Conservation (phyloP, 106 monocot species). For the Chionographis japonica region DNA sequence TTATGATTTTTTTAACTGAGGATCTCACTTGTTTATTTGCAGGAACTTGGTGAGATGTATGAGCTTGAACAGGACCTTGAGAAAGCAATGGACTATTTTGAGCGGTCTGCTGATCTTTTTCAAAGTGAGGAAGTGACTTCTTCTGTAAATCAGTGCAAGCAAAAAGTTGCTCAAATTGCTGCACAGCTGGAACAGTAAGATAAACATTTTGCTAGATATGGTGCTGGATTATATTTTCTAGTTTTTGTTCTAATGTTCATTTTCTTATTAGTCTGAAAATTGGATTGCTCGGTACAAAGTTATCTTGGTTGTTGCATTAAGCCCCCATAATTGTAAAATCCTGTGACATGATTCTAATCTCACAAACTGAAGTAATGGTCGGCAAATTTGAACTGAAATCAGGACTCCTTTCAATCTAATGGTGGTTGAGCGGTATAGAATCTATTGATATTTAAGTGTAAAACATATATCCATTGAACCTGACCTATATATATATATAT, state of each 20-base stretch:
- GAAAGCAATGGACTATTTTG: constrained; percentile 69
- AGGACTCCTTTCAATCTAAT: no score
- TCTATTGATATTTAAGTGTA: no score
- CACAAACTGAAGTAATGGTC: no score
- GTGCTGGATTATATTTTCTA: no score
- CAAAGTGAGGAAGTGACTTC: constrained; percentile 82
- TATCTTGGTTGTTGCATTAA: background rate
- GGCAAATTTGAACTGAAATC: no score
- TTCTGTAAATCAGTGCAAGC: constrained; percentile 81
- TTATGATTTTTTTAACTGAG: background rate
- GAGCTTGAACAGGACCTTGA: constrained; percentile 73
- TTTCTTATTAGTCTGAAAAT: background rate
- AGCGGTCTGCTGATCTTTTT: constrained; percentile 86
- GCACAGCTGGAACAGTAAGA: constrained; percentile 94
- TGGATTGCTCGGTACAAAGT: background rate
- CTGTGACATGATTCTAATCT: no score
- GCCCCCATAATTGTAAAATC: no score
- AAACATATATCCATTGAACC: no score
- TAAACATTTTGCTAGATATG: background rate
- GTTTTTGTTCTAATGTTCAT: no score
- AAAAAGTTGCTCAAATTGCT: constrained; percentile 87
- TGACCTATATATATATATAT: no score
- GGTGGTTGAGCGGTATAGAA: no score
- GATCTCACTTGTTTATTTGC: background rate
- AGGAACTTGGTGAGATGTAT: constrained; percentile 93